Percentiles rank a stretch among this genome's conserved stretches.
These are phyloP conservation scores for Carpinus viminea DNA, from an alignment of 306 rosid genomes.

Conservation along the genomic window DNA sequence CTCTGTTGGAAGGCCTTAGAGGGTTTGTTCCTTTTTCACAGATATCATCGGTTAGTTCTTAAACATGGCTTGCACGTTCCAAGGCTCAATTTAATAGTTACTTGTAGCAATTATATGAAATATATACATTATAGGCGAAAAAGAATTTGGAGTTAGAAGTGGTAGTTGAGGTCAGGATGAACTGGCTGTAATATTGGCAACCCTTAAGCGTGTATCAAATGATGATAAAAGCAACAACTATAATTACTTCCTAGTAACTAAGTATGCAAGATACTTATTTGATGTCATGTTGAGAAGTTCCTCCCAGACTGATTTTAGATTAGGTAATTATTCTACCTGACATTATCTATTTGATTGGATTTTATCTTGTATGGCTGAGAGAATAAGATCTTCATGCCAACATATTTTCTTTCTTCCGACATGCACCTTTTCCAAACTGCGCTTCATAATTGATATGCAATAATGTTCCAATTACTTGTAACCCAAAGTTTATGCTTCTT, in stretches of 20 bases:
- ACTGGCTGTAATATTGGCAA: not conserved
- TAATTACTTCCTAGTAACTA: not conserved
- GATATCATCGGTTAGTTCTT: slow-evolving; percentile 77
- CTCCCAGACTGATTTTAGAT: not conserved
- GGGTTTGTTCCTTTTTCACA: slow-evolving; percentile 99
- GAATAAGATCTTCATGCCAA: not conserved
- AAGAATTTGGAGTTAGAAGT: not conserved
- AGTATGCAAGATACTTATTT: slow-evolving; percentile 1
- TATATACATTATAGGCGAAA: not conserved
- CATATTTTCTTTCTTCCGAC: not conserved
- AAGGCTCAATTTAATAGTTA: slow-evolving; percentile 13
- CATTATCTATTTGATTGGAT: not conserved
- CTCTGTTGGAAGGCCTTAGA: slow-evolving; percentile 83
- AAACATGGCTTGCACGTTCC: slow-evolving; percentile 11
- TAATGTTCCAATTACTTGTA: not conserved
- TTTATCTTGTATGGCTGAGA: not conserved
- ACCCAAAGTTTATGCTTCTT: slow-evolving; percentile 15
- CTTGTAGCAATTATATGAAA: not conserved
- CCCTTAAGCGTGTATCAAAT: slow-evolving; percentile 3
- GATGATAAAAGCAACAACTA: not conserved
- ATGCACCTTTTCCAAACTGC: not conserved
- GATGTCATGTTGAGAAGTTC: not conserved
- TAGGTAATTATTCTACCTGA: not conserved
- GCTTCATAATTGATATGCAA: not conserved
- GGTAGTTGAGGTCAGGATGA: not conserved